Evolutionary conservation across 192 early-diverging fungal species (phyloP).

Genomic region (Backusella liffmaniae): DNA sequence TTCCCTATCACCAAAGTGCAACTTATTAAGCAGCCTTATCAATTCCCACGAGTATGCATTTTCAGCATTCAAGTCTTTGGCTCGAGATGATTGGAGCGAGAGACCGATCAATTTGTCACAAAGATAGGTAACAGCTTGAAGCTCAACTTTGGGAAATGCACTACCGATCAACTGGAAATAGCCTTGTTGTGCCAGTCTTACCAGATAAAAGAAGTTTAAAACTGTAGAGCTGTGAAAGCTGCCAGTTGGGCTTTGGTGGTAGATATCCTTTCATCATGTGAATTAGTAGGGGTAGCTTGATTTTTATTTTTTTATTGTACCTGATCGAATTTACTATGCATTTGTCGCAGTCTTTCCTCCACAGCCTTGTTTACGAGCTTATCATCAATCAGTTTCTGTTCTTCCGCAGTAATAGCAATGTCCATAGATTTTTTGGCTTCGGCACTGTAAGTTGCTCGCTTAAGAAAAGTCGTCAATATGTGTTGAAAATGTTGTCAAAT

Average conservation of each 20-base stretch:
- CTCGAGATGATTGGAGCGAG: not conserved
- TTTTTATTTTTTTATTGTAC: not conserved
- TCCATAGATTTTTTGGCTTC: not conserved
- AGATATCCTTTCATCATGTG: not conserved
- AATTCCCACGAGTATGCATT: not conserved
- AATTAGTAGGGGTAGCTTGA: not conserved
- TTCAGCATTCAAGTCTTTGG: not conserved
- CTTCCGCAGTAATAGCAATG: not conserved
- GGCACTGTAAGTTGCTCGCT: not conserved
- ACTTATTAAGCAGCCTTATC: not conserved
- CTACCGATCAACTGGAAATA: not conserved
- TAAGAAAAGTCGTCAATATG: not conserved
- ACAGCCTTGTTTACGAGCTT: not conserved
- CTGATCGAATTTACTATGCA: not conserved
- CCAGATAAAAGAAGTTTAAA: constrained; percentile 15
- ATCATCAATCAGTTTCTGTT: not conserved
- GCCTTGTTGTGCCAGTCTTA: constrained; percentile 14
- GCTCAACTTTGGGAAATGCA: constrained; percentile 8
- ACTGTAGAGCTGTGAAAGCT: not conserved
- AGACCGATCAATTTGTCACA: constrained; percentile 14
- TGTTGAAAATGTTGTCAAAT: not conserved
- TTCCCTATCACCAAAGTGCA: not conserved
- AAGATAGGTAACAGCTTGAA: not conserved
- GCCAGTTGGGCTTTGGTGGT: not conserved
- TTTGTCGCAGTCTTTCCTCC: not conserved